Percentiles rank a stretch among this genome's conserved stretches.
phyloP scores from a whole-genome alignment of 2,329 filamentous ascomycete species.

The Aspergillus flavus region DNA sequence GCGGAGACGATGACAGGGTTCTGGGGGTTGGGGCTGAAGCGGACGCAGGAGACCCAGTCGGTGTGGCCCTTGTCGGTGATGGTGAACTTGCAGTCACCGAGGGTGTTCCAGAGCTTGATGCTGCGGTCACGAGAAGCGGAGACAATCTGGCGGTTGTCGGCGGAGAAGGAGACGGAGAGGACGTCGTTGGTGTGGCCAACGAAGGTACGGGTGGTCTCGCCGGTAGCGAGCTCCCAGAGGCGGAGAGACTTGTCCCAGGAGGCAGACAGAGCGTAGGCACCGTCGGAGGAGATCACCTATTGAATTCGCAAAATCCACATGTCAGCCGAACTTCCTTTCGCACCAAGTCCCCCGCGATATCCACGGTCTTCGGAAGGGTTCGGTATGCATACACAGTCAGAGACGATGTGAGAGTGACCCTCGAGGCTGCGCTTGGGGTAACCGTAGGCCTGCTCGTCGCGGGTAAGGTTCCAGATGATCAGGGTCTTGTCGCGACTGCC shows the following conservation, averaged over 20 bases:
- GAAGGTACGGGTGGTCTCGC: conserved; percentile 96
- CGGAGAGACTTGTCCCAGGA: conserved; percentile 99
- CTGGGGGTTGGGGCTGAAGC: conserved; percentile 99
- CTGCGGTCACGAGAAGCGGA: conserved; percentile 97
- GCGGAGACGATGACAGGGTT: conserved; percentile 99
- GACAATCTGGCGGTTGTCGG: conserved; percentile 99
- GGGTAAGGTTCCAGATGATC: conserved; percentile 99
- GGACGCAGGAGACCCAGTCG: conserved; percentile 99
- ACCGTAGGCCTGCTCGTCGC: conserved; percentile 96
- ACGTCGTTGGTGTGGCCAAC: conserved; percentile 99
- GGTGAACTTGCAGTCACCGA: conserved; percentile 99
- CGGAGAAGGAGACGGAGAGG: conserved; percentile 99
- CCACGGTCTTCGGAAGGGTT: conserved; percentile 12
- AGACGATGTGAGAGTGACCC: conserved; percentile 99
- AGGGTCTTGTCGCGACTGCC: conserved; percentile 96
- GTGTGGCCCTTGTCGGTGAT: conserved; percentile 99
- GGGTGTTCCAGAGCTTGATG: conserved; percentile 99
- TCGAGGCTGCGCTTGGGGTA: conserved; percentile 99
- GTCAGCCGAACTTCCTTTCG: conserved; percentile 32
- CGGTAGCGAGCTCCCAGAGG: conserved; percentile 97
- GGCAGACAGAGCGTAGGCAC: conserved; percentile 96
- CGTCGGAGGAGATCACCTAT: conserved; percentile 98
- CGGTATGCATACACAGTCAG: conserved; percentile 86
- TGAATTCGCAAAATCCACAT: conserved; percentile 21
- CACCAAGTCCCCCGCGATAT: conserved; percentile 5